These are phyloP conservation scores for Alternaria longipes DNA, from an alignment of 2,329 filamentous ascomycete genomes.

Conservation along the genomic window DNA sequence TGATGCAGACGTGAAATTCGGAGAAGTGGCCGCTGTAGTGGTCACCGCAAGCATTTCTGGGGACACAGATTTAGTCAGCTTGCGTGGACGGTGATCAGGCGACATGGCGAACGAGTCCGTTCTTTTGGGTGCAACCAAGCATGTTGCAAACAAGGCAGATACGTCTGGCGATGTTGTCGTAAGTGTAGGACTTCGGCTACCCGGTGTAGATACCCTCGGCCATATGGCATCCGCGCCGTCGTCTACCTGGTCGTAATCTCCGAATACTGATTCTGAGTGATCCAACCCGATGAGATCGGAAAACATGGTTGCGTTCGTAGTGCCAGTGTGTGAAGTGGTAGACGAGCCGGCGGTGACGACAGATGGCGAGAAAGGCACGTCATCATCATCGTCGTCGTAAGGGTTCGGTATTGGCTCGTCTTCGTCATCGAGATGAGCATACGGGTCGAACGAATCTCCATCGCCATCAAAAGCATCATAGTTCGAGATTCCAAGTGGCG, in stretches of 20 bases:
- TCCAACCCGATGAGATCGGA: conserved; percentile 34
- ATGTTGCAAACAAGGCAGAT: conserved; percentile 24
- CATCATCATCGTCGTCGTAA: conserved; percentile 22
- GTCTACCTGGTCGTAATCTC: conserved; percentile 39
- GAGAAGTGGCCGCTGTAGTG: conserved; percentile 4
- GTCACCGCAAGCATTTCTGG: conserved; percentile 5
- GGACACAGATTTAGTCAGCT: conserved; percentile 9
- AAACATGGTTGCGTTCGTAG: conserved; percentile 20
- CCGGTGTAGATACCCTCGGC: conserved; percentile 22
- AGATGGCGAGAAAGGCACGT: conserved; percentile 26
- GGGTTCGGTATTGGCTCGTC: conserved; percentile 24
- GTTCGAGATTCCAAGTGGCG: conserved; percentile 54
- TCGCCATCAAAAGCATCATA: conserved; percentile 56
- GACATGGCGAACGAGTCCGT: conserved; percentile 29
- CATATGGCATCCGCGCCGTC: conserved; percentile 33
- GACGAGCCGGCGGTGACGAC: conserved; percentile 21
- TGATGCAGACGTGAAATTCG: conserved; percentile 12
- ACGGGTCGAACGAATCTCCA: conserved; percentile 41
- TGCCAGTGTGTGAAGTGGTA: conserved; percentile 11
- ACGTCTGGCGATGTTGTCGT: conserved; percentile 33
- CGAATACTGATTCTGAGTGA: conserved; percentile 33
- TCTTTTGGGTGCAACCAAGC: conserved; percentile 13
- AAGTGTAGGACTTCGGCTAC: not conserved
- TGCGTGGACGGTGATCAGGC: conserved; percentile 22
- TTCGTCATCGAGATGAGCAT: conserved; percentile 44